Evolutionary conservation across 169 alveolate species (phyloP).

Genomic region (Cryptosporidium sp.): DNA sequence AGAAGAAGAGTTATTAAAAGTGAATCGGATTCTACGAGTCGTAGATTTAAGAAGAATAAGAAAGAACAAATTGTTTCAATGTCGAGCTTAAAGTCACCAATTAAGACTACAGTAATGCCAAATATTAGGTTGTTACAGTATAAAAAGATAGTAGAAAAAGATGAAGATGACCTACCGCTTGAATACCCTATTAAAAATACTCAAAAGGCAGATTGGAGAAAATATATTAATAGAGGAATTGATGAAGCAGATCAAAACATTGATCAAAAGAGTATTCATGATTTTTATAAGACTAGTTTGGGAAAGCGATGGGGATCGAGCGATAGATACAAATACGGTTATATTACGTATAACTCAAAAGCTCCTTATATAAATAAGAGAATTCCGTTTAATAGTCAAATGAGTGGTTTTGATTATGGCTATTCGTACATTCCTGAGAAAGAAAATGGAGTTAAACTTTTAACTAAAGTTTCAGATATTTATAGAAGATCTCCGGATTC

Average conservation of each 20-base stretch:
- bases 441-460: neutral
- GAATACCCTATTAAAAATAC: constrained; percentile 35
- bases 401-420: neutral
- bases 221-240: constrained; percentile 11
- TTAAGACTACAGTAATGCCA: constrained; percentile 53
- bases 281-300: constrained; percentile 15
- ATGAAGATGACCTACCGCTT: constrained; percentile 54
- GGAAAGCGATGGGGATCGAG: neutral
- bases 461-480: neutral
- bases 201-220: constrained; percentile 63
- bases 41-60: constrained; percentile 11
- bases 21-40: neutral
- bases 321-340: constrained; percentile 3
- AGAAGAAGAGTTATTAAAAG: constrained; percentile 1
- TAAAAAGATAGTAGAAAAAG: constrained; percentile 69
- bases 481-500: neutral
- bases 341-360: neutral
- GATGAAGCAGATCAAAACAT: neutral
- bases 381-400: constrained; percentile 3
- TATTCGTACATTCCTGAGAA: neutral
- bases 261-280: constrained; percentile 3
- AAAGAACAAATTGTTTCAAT: constrained; percentile 7
- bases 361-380: constrained; percentile 1
- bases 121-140: constrained; percentile 57
- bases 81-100: constrained; percentile 37